Evolutionary conservation across 306 rosid genomes (phyloP).

Genomic region (Dryas drummondii): DNA sequence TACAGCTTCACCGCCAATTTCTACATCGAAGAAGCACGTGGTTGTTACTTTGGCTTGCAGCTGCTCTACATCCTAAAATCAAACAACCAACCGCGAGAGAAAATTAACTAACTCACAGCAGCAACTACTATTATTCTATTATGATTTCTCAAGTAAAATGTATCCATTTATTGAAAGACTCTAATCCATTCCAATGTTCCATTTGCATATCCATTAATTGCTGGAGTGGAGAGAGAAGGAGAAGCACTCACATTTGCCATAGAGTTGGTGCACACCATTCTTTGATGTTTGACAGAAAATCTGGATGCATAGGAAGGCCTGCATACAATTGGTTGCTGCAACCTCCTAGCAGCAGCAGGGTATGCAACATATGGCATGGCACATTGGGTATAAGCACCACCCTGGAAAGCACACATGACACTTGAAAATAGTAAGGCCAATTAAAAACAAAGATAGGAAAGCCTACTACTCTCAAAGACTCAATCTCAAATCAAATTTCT

Average conservation of each 20-base stretch:
- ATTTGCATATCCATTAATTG: too few relatives aligned
- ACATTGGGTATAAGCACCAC: too few relatives aligned
- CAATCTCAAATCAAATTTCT: too few relatives aligned
- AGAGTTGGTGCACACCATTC: conserved; percentile 46
- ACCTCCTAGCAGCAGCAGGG: neutral
- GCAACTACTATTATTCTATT: neutral
- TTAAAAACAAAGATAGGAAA: too few relatives aligned
- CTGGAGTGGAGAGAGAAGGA: neutral
- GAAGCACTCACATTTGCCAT: conserved; percentile 40
- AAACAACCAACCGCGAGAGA: conserved; percentile 16
- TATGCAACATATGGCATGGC: too few relatives aligned
- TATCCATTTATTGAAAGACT: neutral
- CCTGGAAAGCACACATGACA: conserved; percentile 5
- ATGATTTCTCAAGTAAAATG: neutral
- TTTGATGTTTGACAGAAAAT: conserved; percentile 34
- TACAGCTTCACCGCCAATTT: conserved; percentile 61
- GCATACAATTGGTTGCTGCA: conserved; percentile 25
- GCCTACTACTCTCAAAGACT: too few relatives aligned
- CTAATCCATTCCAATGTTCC: neutral
- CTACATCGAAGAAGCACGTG: conserved; percentile 78
- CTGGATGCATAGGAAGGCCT: conserved; percentile 33
- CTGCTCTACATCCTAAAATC: conserved; percentile 51
- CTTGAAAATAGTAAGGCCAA: too few relatives aligned
- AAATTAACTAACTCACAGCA: neutral
- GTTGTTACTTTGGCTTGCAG: conserved; percentile 77